A percentile compares a stretch with the other conserved stretches of the same genome.
These are phyloP conservation scores for Zizania palustris DNA, from an alignment of 202 grass and related monocot species.

Conservation along the genomic window DNA sequence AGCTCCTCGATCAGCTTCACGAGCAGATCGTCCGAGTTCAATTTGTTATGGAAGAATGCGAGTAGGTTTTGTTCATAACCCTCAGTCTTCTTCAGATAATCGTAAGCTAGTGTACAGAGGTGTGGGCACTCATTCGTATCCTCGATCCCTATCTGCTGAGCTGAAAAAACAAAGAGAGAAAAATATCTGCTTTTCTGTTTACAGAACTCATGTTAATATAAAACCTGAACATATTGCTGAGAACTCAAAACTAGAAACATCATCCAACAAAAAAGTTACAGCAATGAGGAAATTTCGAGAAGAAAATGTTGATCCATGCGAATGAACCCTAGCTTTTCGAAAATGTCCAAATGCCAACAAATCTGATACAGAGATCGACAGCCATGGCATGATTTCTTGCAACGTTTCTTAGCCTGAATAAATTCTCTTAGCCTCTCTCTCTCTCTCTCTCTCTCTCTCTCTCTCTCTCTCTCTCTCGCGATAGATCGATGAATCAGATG, in stretches of 20 bases:
- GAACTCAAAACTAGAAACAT: background rate
- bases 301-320: background rate
- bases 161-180: slow-evolving; percentile 30
- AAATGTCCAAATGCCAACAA: background rate
- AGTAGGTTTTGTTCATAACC: slow-evolving; percentile 77
- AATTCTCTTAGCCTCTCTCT: no score
- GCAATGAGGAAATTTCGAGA: no score
- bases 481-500: no score
- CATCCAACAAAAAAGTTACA: background rate
- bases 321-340: background rate
- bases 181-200: no score
- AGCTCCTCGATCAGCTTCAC: slow-evolving; percentile 84
- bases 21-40: slow-evolving; percentile 63
- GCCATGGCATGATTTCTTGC: background rate
- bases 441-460: no score
- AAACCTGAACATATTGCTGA: background rate
- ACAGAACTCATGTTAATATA: no score
- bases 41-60: slow-evolving; percentile 72
- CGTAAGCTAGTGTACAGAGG: slow-evolving; percentile 60
- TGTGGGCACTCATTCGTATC: slow-evolving; percentile 64
- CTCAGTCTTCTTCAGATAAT: slow-evolving; percentile 69
- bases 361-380: background rate
- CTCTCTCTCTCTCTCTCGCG: no score
- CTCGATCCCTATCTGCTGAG: slow-evolving; percentile 74
- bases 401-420: background rate